Conservation (phyloP, 164 flowering plant genomes). For the Berberis thunbergii region DNA sequence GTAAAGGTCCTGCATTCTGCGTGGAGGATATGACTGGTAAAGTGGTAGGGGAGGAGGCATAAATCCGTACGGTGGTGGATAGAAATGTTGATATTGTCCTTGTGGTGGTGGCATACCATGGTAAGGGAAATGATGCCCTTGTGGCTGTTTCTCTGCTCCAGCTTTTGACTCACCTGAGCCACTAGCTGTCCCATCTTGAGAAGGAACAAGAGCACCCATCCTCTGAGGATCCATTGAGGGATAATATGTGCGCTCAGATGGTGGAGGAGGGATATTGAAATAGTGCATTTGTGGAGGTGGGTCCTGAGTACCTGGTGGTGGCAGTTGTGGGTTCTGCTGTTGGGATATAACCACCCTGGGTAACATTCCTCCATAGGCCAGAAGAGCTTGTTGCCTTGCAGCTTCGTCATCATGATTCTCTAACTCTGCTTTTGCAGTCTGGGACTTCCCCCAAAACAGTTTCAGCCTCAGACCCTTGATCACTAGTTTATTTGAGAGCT, state of each 20-base stretch:
- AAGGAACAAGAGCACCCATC: conserved; percentile 40
- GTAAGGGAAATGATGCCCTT: conserved; percentile 33
- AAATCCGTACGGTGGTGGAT: conserved; percentile 58
- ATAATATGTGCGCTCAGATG: too few relatives aligned
- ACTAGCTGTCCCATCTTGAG: too few relatives aligned
- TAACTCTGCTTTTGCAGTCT: conserved; percentile 59
- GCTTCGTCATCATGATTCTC: conserved; percentile 35
- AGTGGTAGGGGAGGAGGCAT: conserved; percentile 28
- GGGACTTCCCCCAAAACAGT: conserved; percentile 92
- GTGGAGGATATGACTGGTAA: conserved; percentile 38
- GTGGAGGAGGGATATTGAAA: conserved; percentile 76
- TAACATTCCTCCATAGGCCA: conserved; percentile 68
- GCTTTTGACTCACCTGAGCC: conserved; percentile 1
- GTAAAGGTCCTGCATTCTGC: conserved; percentile 20
- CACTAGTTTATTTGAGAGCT: conserved; percentile 83
- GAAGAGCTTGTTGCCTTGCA: conserved; percentile 45
- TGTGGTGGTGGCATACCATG: conserved; percentile 44
- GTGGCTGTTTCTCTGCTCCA: conserved; percentile 59
- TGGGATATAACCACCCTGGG: conserved; percentile 86
- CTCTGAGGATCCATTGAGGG: too few relatives aligned
- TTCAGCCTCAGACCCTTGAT: conserved; percentile 78
- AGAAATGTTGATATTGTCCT: conserved; percentile 45
- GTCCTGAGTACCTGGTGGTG: conserved; percentile 51
- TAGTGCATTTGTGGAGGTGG: conserved; percentile 43
- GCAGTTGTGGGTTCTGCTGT: conserved; percentile 59